Percentiles rank a stretch among this genome's conserved stretches.
phyloP scores from a whole-genome alignment of 306 rosid genomes.

The Betula pendula region DNA sequence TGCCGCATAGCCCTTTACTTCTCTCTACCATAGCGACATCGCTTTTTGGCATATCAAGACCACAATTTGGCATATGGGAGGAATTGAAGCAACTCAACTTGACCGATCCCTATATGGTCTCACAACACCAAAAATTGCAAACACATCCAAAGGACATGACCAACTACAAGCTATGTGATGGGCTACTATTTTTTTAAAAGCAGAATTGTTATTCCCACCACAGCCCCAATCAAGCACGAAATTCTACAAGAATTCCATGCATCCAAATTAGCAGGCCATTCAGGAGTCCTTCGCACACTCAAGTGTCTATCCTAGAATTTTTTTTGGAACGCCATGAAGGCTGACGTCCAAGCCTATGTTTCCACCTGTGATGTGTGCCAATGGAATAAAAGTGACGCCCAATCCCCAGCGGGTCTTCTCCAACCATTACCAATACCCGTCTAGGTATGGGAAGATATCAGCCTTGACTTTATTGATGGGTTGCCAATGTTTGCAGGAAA shows the following conservation, averaged over 20 bases:
- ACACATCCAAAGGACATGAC: no score
- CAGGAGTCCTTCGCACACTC: neutral
- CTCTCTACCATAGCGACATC: no score
- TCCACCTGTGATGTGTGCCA: neutral
- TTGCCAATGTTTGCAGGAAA: neutral
- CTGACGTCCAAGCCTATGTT: neutral
- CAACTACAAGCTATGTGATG: no score
- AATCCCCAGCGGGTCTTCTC: neutral
- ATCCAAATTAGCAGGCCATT: neutral
- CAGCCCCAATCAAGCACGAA: no score
- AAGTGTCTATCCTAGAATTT: neutral
- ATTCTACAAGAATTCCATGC: neutral
- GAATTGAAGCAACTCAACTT: no score
- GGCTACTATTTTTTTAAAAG: no score
- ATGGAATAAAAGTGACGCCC: neutral
- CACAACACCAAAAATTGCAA: no score
- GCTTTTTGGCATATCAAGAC: no score
- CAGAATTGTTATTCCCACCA: no score
- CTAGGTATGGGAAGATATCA: neutral
- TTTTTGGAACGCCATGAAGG: neutral
- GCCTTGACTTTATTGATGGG: neutral
- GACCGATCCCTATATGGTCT: no score
- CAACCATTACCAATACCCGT: neutral
- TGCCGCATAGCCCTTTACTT: neutral
- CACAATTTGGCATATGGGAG: no score